Evolutionary conservation across 2,329 filamentous ascomycete species (phyloP).

Genomic region (Trichoderma aggressivum): DNA sequence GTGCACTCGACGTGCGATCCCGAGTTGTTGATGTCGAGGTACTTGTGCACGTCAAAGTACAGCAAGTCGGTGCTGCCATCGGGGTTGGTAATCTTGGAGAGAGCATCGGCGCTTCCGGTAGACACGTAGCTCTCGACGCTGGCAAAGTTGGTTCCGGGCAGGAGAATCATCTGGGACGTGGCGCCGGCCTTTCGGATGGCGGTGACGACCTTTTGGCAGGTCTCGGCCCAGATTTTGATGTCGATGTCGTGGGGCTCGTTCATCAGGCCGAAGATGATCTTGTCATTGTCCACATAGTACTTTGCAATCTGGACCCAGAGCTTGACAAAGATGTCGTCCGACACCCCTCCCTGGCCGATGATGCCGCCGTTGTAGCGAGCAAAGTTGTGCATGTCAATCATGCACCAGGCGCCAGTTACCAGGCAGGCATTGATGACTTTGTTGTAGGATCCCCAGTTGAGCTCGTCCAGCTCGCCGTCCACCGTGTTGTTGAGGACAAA

Average conservation of each 20-base stretch:
- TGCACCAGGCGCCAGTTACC: conserved; percentile 53
- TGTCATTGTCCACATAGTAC: conserved; percentile 54
- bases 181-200: conserved; percentile 65
- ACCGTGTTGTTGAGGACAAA: conserved; percentile 53
- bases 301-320: conserved; percentile 58
- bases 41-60: conserved; percentile 60
- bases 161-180: conserved; percentile 56
- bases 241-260: conserved; percentile 65
- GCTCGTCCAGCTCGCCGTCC: conserved; percentile 47
- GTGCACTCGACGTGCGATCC: conserved; percentile 52
- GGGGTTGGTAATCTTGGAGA: conserved; percentile 54
- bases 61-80: conserved; percentile 55
- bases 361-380: conserved; percentile 60
- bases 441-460: conserved; percentile 51
- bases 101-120: conserved; percentile 48
- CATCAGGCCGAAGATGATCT: conserved; percentile 61
- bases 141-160: conserved; percentile 60
- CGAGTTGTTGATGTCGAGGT: conserved; percentile 56
- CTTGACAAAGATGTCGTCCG: conserved; percentile 53
- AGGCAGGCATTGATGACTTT: conserved; percentile 55
- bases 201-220: conserved; percentile 60
- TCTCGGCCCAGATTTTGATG: conserved; percentile 55
- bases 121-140: conserved; percentile 47
- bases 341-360: conserved; percentile 63
- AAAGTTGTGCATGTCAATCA: conserved; percentile 59